Base-by-base conservation (phyloP, 2,329 filamentous ascomycete species). In the Trichoderma sp. region DNA sequence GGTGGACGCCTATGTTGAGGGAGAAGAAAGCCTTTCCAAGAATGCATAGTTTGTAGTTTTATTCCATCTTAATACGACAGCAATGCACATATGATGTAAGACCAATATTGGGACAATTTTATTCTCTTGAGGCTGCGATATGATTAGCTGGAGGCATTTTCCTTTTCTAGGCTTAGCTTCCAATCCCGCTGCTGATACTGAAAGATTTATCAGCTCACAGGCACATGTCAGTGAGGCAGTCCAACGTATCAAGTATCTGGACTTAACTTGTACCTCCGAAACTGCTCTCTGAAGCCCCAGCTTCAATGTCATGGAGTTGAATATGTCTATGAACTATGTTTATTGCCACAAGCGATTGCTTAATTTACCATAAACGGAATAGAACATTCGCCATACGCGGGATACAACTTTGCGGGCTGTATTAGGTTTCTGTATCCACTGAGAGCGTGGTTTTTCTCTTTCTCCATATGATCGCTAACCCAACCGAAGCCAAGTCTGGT, bases 1-100 rank as follows among this genome's bases (percentile, higher is more conserved):
- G 8, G 80, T 82, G 2, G 79, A 82, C 30, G 75, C 75, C 3
- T 76, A 76, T 36, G 74, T 75, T 1, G 66, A 68, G n/a, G 32
- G 53, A 43, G 65, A 43, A 26, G 32, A 0, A 23, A 23, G n/a
- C 2, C n/a, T 53, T 5, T 13, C 20, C 5, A 53, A 53, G 47
- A 53, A 53, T 53, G n/a, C 47, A 53, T 53, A 53, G 1, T 7
- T 43, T n/a, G 39, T 43, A 43, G 3, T 1, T 43, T n/a, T 43
- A 43, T n/a, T 43, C 39, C 15, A 43, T 43, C 17, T 43, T 43
- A 9, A 43, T 43, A 17, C 15, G 1, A 43, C 7, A n/a, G 3
- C 17, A 43, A 0, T 9, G 15, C 39, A 43, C 15, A n/a, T 43
- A 43, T 4, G 7, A 43, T 43, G 39, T 9, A n/a, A n/a, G 6